Base-by-base conservation (phyloP, 2,329 filamentous ascomycete genomes). In the Allantophomopsis lycopodina region DNA sequence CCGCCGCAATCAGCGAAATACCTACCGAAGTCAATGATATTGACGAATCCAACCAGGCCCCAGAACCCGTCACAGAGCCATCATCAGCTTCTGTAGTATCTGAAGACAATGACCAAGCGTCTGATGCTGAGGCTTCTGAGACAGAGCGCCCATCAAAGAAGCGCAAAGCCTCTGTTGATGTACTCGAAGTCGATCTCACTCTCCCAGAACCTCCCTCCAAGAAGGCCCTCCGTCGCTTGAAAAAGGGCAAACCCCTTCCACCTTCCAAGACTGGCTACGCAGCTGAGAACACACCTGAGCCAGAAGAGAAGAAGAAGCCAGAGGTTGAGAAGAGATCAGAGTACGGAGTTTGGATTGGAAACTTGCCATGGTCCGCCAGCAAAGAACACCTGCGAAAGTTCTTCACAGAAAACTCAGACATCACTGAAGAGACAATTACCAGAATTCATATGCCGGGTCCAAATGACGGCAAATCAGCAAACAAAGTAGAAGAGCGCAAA, bases 131-230 rank as follows among this genome's bases (percentile, higher is more conserved):
- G 7, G 5, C 16, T 17, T 5, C 31, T 7, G 21, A 21, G 32
- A 41, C 48, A 32, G 38, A 46, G 16, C 46, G 43, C n/a, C 48
- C 52, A n/a, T 42, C 47, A 7, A 57, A 57, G 44, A 86, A 93
- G 65, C 81, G 83, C 60, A 91, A 89, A 61, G 65, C 76, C 37
- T 62, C 62, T 14, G 59, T 71, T 40, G 72, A 79, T 36, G 83
- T 88, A 52, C 81, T 98, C 53, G 86, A 94, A 59, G 87, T 98
- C 56, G 85, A 98, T 58, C 64, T 98, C 46, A 70, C 67, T 47
- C 78, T 83, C n/a, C 91, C 91, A 18, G 88, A 96, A 55, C 91
- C 91, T 15, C 85, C 86, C 1, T 96, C 91, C 28, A 98, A 96
- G 61, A 93, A 91, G 57, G 87, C 85, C 45, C 76, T 87, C 50